Evolutionary conservation across 345 rosid genomes (phyloP), one percentile per base, ranked within the genome.

Genomic region (Citrus australasica): DNA sequence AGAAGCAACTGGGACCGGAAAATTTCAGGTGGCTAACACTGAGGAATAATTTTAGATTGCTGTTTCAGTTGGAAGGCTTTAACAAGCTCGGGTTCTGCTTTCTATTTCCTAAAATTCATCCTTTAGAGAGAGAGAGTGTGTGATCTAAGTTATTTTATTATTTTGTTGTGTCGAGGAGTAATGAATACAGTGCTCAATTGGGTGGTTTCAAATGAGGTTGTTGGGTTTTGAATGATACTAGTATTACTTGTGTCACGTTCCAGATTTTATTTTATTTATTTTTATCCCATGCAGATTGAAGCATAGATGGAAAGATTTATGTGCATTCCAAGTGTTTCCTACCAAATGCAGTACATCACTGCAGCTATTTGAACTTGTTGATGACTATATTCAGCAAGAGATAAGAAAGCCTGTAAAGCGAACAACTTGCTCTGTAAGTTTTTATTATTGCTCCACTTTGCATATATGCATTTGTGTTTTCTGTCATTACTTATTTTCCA

Each of bases 321-420:
- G 98, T 84, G 85, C 92, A 80, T 96, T 96, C 84, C 86, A 63
- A 80, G 79, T 85, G 79, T 94, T 94, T 84, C 99, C 98, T 46
- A 69, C 83, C 87, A 96, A 94, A 86, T 89, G 87, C 86, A 94
- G 91, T 79, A 86, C 87, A 19, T 84, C 89, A 19, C 79, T 96
- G 73, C 98, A 94, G 85, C 87, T 96, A 68, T 96, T 63, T 84
- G 99, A 96, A 84, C 94, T 96, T 64, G 85, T 80, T 74, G 99
- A 96, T 84, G 95, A 94, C 61, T 94, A 90, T 89, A 90, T 96
- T 71, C 97, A 92, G 77, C 86, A 83, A 79, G 98, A 92, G 89
- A 96, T 96, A 87, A 87, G 87, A 86, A 92, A 92, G 80, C 93
- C 94, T 79, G 82, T 95, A 63, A 87, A 86, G 83, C 88, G 78